Evolutionary conservation across 108 stramenopile genomes (phyloP), one percentile per base, ranked within the genome.

Genomic region (Poteriospumella lacustris): DNA sequence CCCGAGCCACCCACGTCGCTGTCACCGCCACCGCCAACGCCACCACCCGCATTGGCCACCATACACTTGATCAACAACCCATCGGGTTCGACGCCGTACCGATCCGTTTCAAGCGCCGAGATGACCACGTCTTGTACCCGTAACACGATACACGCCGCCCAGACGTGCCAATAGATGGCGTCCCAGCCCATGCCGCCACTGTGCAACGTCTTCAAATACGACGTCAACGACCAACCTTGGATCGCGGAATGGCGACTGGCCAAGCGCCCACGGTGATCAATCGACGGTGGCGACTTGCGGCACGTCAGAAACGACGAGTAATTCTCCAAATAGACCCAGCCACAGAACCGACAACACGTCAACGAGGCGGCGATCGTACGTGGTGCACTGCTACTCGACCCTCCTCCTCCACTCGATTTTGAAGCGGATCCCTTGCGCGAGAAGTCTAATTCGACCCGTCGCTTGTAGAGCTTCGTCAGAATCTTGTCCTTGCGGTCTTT

Each of bases 401-500:
- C n/a, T n/a, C n/a, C n/a, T n/a, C n/a, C n/a, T n/a, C n/a, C n/a
- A 34, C 3, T 34, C 9, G 70, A 26, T n/a, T n/a, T n/a, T n/a
- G n/a, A n/a, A 3, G 31, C 41, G 5, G 70, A 42, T 15, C 70
- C 47, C 36, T 56, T 44, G 9, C 70, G 70, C 26, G 70, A 73
- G 43, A 82, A 84, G 78, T 84, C 83, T 2, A 83, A 39, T 78
- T 84, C 83, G 15, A 84, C 78, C 33, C 83, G 39, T 52, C 82
- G 81, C 44, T 84, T 84, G 82, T 82, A 82, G 15, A 85, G 38
- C 1, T 78, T 79, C 60, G 81, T 84, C 39, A 85, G 79, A 15
- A 86, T 76, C 75, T 80, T 85, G 56, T 86, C 82, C 31, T 79
- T 76, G 26, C 79, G 72, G 75, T 86, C 85, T 28, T 77, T 76